Base-by-base conservation (phyloP, 1,139 yeast species). In the Candida freyschussii region DNA sequence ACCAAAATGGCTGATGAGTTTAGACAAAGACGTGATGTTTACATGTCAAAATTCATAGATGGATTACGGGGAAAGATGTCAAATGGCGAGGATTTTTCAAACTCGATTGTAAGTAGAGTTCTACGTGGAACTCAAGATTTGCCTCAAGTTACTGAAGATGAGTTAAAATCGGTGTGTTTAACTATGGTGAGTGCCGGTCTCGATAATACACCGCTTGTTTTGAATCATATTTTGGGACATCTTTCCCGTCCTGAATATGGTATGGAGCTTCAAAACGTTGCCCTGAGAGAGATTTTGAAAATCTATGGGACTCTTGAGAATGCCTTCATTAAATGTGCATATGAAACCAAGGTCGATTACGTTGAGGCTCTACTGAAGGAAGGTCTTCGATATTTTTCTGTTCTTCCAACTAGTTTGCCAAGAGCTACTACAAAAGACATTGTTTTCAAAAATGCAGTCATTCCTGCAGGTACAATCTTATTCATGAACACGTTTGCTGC, bases 111-210 rank as follows among this genome's bases (percentile, higher is more conserved):
- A 7, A 77, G 76, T 3, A 53, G 56, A 27, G 59, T 68, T 7
- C 47, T 67, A 15, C 52, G 57, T 14, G 34, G 24, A 0, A 17
- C 27, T 14, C 21, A 30, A 2, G 45, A 41, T n/a, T 36, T 21
- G 25, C 47, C 46, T 19, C 27, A 30, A 12, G 29, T 69, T 19
- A 54, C 57, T 5, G 55, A 52, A 1, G 56, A 56, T 3, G 86
- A 81, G 48, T 55, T 79, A 29, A 67, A 67, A 34, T 75, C 85
- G 29, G 67, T 79, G 7, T 80, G 89, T 50, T 59, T 82, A 28
- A 78, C 91, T 0, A 75, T 81, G 79, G 78, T 82, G 0, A 78
- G 87, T 45, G 91, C 91, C 5, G 93, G 93, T 0, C 58, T 82
- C 21, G 91, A 82, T 50, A 82, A 83, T 39, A 74, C 81, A 1